Evolutionary conservation across 2,329 filamentous ascomycete genomes (phyloP), one percentile per base, ranked within the genome.

Genomic region (Alternaria postmessia): DNA sequence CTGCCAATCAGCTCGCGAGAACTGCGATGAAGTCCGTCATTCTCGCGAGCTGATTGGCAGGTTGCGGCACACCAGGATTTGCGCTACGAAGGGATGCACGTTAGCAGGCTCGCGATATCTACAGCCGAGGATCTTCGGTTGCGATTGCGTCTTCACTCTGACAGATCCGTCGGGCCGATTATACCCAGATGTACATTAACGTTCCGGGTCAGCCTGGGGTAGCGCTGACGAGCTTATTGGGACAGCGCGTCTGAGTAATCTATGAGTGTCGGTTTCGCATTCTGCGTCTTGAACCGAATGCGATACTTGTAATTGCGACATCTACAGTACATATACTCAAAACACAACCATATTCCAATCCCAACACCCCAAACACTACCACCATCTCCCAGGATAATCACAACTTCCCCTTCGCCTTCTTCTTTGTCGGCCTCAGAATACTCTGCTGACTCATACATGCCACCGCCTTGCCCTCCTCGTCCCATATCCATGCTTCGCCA

Each of bases 391-490:
- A 24, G 2, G 18, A 24, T 7, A 14, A 24, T 36, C 8, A 69
- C 42, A 69, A 42, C 59, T 67, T 71, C 22, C 51, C 65, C 30
- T 61, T 63, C 57, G 47, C 51, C 54, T 48, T 43, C 26, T 57
- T 54, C 20, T 41, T 54, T 11, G 39, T 49, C 54, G 71, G 70
- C 57, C 77, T 69, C 70, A 77, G 34, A 28, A 78, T 79, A 55
- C 69, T 68, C 74, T 84, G 82, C 73, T 86, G 84, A 9, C 79
- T 83, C 80, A 84, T 84, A 43, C 68, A 76, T 14, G 82, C 83
- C 1, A 85, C 71, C 64, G 84, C 65, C 41, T 72, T 78, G 0
- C 83, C 83, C 36, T 77, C 56, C 54, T 75, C 72, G 67, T 85
- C 79, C 77, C 79, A 85, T 3, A 86, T 43, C 57, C 80, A 77